phyloP scores from a whole-genome alignment of 768 basidiomycete genomes.

The Suillus cothurnatus region DNA sequence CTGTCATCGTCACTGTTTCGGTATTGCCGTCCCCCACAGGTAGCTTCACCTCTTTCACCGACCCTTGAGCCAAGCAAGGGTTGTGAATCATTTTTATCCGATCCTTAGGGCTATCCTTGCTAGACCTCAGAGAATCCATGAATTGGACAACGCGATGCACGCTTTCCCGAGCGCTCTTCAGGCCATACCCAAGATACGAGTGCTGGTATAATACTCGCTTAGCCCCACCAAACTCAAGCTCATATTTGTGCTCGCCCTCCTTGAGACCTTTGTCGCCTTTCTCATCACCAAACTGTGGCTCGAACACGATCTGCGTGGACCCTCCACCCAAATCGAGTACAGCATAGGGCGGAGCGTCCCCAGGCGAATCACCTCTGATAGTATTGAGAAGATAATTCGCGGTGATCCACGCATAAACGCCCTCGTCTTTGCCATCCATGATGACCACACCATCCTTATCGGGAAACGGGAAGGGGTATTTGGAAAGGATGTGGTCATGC shows the following conservation, averaged over 20 bases:
- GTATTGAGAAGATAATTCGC: conserved; percentile 89
- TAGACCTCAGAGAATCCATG: conserved; percentile 52
- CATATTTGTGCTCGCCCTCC: conserved; percentile 93
- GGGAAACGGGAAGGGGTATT: conserved; percentile 72
- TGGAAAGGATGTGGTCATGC: conserved; percentile 50
- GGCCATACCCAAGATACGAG: conserved; percentile 95
- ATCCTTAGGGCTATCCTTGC: conserved; percentile 8
- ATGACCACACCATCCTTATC: conserved; percentile 71
- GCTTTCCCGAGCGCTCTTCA: conserved; percentile 83
- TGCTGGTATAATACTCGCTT: conserved; percentile 89
- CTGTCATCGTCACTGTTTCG: conserved; percentile 80
- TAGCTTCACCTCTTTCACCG: conserved; percentile 63
- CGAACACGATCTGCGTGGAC: conserved; percentile 97
- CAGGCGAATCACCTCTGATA: conserved; percentile 56
- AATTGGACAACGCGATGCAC: conserved; percentile 93
- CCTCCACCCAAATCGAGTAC: conserved; percentile 97
- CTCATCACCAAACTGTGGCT: conserved; percentile 63
- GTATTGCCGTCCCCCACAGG: conserved; percentile 43
- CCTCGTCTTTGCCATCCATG: conserved; percentile 97
- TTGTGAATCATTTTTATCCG: conserved; percentile 44
- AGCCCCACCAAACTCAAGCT: conserved; percentile 71
- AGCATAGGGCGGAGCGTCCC: conserved; percentile 65
- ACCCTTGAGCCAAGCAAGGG: conserved; percentile 79
- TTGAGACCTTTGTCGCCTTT: conserved; percentile 44
- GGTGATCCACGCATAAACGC: conserved; percentile 98